phyloP scores from a whole-genome alignment of 1,284 basidiomycete genomes.

The Sanguinoderma infundibulare region DNA sequence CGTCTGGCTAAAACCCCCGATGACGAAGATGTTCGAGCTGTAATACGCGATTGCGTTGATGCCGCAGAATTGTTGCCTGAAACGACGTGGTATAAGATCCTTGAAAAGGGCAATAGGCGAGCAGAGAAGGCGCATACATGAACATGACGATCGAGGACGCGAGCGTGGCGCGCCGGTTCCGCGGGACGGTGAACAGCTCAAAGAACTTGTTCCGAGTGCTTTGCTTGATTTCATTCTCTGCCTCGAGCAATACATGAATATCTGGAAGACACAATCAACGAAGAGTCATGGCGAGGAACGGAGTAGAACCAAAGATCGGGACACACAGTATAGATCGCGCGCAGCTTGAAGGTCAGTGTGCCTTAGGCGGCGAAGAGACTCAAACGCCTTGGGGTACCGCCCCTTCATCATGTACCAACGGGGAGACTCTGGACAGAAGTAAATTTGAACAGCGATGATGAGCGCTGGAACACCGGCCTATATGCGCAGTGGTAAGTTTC shows the following conservation, averaged over 20 bases:
- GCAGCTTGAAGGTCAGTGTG: constrained; percentile 75
- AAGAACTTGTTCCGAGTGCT: constrained; percentile 53
- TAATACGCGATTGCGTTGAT: constrained; percentile 72
- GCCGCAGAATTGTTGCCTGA: constrained; percentile 63
- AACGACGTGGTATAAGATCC: neutral
- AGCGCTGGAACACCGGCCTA: constrained; percentile 67
- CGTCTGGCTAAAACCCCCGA: constrained; percentile 53
- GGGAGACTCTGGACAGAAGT: constrained; percentile 63
- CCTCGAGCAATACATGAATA: constrained; percentile 70
- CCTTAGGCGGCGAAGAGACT: constrained; percentile 67
- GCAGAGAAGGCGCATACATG: constrained; percentile 28
- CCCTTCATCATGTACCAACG: constrained; percentile 79
- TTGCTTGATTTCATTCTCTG: constrained; percentile 58
- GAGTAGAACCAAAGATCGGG: too few relatives aligned
- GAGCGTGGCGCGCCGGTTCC: constrained; percentile 76
- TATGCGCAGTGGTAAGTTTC: neutral
- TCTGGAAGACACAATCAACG: constrained; percentile 30
- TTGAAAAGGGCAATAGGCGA: neutral
- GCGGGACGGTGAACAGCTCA: constrained; percentile 74
- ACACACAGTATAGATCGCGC: constrained; percentile 60
- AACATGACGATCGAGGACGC: constrained; percentile 78
- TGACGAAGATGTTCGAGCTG: constrained; percentile 61
- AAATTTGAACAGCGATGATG: constrained; percentile 59
- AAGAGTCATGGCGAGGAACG: neutral
- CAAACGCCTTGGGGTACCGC: constrained; percentile 66